Evolutionary conservation across 257 asterid genomes (phyloP), one percentile per base, ranked within the genome.

Genomic region (Solanum chilense): DNA sequence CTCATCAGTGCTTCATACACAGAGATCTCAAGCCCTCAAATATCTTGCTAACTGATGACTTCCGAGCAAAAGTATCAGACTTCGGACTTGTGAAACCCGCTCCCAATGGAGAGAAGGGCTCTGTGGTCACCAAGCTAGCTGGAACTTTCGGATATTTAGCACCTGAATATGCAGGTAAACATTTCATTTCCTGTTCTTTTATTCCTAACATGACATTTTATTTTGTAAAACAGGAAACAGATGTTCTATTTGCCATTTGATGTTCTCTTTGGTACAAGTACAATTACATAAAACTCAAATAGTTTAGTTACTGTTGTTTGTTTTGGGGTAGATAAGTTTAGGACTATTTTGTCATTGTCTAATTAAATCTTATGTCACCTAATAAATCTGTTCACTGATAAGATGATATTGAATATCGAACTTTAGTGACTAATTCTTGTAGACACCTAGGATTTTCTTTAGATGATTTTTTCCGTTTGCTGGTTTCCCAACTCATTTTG

Each of bases 61-160:
- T 93, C 86, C 94, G 93, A 58, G 99, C 99, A 1, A 96, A 96
- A 86, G 92, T 96, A 23, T 96, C 99, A 0, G 99, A 96, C 84
- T 96, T 96, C n/a, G 99, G 99, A 15, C 93, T 96, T 1, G 99
- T 96, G 89, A 96, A 95, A 88, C 97, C 94, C 15, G 98, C 98
- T 41, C 98, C 99, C 1, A 92, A 95, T 69, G 98, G 97, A 49
- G 97, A 92, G 88, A 92, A 85, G 88, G 92, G 85, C 80, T 95
- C 99, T 5, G 94, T 95, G 29, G 93, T 92, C 82, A 96, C 99
- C 11, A 93, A 94, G 80, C 96, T 96, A 10, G 99, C 99, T 6
- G 99, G 99, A 41, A 96, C 99, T 77, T 96, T 96, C 15, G 98
- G 99, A 23, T 96, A 96, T 90, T 93, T 95, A 3, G 99, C 99